A percentile compares a stretch with the other conserved stretches of the same genome.
These are phyloP conservation scores for Fusarium xyrophilum DNA, from an alignment of 2,329 filamentous ascomycete genomes.

Conservation along the genomic window DNA sequence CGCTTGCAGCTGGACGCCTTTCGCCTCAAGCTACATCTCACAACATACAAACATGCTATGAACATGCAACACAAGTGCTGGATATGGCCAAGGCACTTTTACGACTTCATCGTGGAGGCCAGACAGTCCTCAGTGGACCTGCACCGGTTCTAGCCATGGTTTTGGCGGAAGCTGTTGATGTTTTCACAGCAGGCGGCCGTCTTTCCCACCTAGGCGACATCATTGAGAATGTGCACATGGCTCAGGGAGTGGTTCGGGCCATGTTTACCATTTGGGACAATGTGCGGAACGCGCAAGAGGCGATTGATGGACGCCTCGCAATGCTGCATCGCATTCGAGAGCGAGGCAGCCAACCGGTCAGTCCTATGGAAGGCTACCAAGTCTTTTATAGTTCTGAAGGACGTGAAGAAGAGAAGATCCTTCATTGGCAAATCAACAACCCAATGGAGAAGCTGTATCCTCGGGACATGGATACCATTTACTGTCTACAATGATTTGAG, in stretches of 20 bases:
- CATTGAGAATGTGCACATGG: slow-evolving; percentile 61
- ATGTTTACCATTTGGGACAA: slow-evolving; percentile 67
- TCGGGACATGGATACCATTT: slow-evolving; percentile 49
- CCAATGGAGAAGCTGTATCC: slow-evolving; percentile 48
- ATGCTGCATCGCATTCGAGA: slow-evolving; percentile 47
- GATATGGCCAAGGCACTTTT: slow-evolving; percentile 54
- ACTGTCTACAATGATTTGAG: slow-evolving; percentile 40
- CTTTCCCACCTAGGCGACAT: slow-evolving; percentile 58
- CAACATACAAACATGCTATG: slow-evolving; percentile 56
- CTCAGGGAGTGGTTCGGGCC: slow-evolving; percentile 61
- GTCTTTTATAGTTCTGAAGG: slow-evolving; percentile 42
- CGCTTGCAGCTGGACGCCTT: slow-evolving; percentile 50
- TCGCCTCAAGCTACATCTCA: slow-evolving; percentile 50
- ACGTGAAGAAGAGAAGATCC: slow-evolving; percentile 39
- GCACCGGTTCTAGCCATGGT: slow-evolving; percentile 69
- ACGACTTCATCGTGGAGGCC: slow-evolving; percentile 45
- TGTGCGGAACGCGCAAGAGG: slow-evolving; percentile 57
- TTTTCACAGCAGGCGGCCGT: slow-evolving; percentile 66
- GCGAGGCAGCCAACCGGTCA: slow-evolving; percentile 40
- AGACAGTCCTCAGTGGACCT: slow-evolving; percentile 51
- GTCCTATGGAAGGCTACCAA: slow-evolving; percentile 43
- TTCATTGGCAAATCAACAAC: slow-evolving; percentile 48
- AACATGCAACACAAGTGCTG: slow-evolving; percentile 61
- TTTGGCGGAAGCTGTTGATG: slow-evolving; percentile 69
- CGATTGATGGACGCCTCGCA: slow-evolving; percentile 52